phyloP scores from a whole-genome alignment of 768 basidiomycete species.

The Saitozyma podzolica region DNA sequence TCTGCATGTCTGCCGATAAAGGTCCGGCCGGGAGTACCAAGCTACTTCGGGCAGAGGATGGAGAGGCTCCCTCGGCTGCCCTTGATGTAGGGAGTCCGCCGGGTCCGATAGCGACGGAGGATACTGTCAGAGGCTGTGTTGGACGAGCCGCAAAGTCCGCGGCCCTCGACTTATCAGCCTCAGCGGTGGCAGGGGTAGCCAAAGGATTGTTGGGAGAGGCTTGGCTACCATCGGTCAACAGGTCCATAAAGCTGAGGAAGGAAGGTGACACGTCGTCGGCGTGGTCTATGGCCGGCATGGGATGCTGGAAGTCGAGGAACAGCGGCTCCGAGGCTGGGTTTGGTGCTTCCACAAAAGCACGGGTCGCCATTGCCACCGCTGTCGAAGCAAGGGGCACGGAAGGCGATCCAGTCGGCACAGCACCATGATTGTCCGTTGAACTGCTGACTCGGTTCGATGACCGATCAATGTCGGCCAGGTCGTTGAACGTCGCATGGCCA shows the following conservation, averaged over 20 bases:
- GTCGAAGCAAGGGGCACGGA: too few relatives aligned
- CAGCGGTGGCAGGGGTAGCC: neutral
- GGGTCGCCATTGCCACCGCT: too few relatives aligned
- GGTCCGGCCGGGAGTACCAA: too few relatives aligned
- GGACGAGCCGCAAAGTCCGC: neutral
- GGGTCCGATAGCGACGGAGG: neutral
- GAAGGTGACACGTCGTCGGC: too few relatives aligned
- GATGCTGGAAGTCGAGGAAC: too few relatives aligned
- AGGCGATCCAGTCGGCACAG: too few relatives aligned
- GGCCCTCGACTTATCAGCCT: neutral
- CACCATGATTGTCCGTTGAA: too few relatives aligned
- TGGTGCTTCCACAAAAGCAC: too few relatives aligned
- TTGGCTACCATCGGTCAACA: too few relatives aligned
- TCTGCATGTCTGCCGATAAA: slow-evolving; percentile 4
- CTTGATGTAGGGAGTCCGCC: neutral
- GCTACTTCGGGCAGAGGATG: neutral
- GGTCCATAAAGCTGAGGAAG: too few relatives aligned
- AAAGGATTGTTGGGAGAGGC: neutral
- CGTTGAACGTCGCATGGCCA: neutral
- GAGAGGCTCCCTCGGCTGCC: neutral
- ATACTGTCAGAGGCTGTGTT: neutral
- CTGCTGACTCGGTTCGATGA: neutral
- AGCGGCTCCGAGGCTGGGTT: too few relatives aligned
- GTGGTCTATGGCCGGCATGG: too few relatives aligned
- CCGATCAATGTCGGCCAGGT: slow-evolving; percentile 1